Percentiles rank a stretch among this genome's conserved stretches.
Evolutionary conservation across 75 land plant genomes (phyloP).

Genomic region (Picea glauca): DNA sequence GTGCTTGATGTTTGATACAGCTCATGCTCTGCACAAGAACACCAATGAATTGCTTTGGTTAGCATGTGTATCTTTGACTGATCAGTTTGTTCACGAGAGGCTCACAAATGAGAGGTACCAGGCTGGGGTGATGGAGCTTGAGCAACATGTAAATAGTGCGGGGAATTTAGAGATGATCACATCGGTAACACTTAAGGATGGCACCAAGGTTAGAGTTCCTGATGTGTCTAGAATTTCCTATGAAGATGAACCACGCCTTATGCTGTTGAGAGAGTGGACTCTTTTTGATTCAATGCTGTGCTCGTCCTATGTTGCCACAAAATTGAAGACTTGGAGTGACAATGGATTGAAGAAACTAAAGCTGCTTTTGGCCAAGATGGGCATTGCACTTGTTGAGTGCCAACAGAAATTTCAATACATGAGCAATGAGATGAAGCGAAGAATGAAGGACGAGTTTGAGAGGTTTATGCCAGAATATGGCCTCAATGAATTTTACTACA

Average conservation of each 20-base stretch:
- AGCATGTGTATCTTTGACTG: slow-evolving; percentile 91
- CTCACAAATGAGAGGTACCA: slow-evolving; percentile 86
- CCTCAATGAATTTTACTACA: slow-evolving; percentile 78
- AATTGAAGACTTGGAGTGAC: slow-evolving; percentile 96
- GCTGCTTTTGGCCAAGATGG: slow-evolving; percentile 90
- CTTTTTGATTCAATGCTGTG: slow-evolving; percentile 90
- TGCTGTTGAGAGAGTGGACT: slow-evolving; percentile 93
- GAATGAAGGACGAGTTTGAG: slow-evolving; percentile 81
- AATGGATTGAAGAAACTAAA: slow-evolving; percentile 81
- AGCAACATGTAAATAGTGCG: slow-evolving; percentile 74
- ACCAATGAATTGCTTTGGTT: slow-evolving; percentile 92
- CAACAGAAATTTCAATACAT: slow-evolving; percentile 93
- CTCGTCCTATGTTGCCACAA: slow-evolving; percentile 88
- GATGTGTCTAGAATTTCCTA: slow-evolving; percentile 74
- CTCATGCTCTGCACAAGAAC: slow-evolving; percentile 82
- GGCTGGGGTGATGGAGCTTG: slow-evolving; percentile 84
- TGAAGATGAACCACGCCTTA: slow-evolving; percentile 91
- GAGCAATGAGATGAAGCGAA: slow-evolving; percentile 68
- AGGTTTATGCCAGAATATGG: slow-evolving; percentile 68
- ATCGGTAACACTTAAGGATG: slow-evolving; percentile 85
- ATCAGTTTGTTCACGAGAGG: slow-evolving; percentile 96
- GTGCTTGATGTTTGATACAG: slow-evolving; percentile 77
- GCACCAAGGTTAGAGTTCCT: slow-evolving; percentile 88
- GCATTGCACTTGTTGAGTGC: slow-evolving; percentile 83
- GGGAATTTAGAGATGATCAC: slow-evolving; percentile 75